Evolutionary conservation across 164 flowering plant genomes (phyloP).

Genomic region (Umbilicus rupestris): DNA sequence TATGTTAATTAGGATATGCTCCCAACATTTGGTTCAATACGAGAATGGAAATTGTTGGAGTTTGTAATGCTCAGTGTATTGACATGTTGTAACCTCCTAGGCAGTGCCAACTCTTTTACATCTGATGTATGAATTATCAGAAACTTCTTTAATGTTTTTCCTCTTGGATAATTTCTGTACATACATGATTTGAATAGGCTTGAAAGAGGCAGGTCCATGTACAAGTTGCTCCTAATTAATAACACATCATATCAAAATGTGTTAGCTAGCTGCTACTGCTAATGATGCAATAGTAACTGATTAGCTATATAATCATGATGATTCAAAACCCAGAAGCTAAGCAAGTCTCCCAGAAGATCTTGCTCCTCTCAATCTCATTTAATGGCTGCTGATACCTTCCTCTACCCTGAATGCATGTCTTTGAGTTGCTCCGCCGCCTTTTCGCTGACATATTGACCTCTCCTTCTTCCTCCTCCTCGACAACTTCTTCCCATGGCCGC

Average conservation of each 20-base stretch:
- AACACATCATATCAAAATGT: not conserved
- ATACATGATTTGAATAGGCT: no score
- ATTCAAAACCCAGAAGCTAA: constrained; percentile 30
- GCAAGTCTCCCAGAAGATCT: constrained; percentile 55
- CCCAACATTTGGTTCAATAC: not conserved
- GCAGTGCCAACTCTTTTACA: not conserved
- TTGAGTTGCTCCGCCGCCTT: constrained; percentile 11
- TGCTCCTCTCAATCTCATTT: constrained; percentile 34
- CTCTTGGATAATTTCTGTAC: no score
- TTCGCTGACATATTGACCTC: not conserved
- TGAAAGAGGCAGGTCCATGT: not conserved
- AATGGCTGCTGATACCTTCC: constrained; percentile 9
- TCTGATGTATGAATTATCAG: not conserved
- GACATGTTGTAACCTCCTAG: not conserved
- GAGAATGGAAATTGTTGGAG: not conserved
- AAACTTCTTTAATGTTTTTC: not conserved
- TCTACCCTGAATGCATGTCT: constrained; percentile 12
- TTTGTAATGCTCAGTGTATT: not conserved
- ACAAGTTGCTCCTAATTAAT: not conserved
- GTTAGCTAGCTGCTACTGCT: not conserved
- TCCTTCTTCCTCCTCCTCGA: constrained; percentile 15
- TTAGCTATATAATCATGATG: constrained; percentile 16
- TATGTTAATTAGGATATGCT: not conserved
- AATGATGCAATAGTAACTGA: not conserved
- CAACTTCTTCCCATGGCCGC: constrained; percentile 14